Evolutionary conservation across 208 protist species (phyloP).

Genomic region (Crithidia sp.): DNA sequence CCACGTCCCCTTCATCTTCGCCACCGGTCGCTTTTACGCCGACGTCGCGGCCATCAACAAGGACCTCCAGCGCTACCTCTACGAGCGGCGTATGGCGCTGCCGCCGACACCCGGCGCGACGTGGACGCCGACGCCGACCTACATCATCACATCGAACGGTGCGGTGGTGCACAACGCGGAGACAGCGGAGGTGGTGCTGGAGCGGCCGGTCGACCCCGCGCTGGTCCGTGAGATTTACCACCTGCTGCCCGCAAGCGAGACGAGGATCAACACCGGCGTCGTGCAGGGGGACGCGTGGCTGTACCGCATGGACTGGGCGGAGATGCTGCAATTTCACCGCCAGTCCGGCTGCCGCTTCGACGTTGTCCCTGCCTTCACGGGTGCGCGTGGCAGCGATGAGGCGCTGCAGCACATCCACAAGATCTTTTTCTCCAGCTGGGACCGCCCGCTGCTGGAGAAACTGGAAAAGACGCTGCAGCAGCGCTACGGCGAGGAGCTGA

Average conservation of each 20-base stretch:
- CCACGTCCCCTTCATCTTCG: constrained; percentile 73
- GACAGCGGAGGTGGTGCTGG: constrained; percentile 38
- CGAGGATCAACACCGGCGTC: constrained; percentile 57
- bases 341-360: constrained; percentile 55
- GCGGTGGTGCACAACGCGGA: constrained; percentile 52
- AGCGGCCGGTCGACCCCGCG: constrained; percentile 29
- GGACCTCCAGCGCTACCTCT: constrained; percentile 44
- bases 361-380: constrained; percentile 34
- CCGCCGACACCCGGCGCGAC: constrained; percentile 24
- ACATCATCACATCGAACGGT: constrained; percentile 64
- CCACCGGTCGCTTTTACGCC: constrained; percentile 65
- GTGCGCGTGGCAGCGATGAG: neutral
- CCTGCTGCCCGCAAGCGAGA: constrained; percentile 39
- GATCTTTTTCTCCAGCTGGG: constrained; percentile 63
- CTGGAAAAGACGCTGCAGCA: constrained; percentile 38
- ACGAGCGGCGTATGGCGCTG: constrained; percentile 43
- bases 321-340: constrained; percentile 56
- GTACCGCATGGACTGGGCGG: constrained; percentile 45
- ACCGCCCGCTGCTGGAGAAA: constrained; percentile 35
- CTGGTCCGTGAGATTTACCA: constrained; percentile 39
- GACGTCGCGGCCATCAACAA: constrained; percentile 54
- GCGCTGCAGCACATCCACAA: constrained; percentile 44
- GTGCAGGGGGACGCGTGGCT: constrained; percentile 40
- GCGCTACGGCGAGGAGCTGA: constrained; percentile 35
- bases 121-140: constrained; percentile 14